Conservation (phyloP, 345 rosid species). For the Hypericum perforatum region DNA sequence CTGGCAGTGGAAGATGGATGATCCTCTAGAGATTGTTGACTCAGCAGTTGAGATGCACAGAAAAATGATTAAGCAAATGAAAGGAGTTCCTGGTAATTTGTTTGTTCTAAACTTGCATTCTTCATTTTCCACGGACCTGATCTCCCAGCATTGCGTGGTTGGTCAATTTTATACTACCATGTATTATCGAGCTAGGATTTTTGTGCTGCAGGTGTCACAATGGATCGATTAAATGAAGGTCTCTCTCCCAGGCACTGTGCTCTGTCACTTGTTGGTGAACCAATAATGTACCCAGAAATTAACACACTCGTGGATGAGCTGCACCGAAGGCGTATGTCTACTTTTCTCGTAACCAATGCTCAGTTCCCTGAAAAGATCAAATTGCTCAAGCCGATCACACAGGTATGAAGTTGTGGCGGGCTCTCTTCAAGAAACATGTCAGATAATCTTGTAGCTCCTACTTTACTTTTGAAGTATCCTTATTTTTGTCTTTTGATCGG, state of each 20-base stretch:
- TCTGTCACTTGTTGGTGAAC: conserved; percentile 94
- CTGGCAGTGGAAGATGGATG: conserved; percentile 99
- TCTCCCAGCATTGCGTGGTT: too few species aligned
- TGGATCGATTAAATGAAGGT: conserved; percentile 72
- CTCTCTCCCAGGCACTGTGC: conserved; percentile 92
- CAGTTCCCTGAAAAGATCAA: conserved; percentile 91
- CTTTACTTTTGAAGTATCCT: conserved; percentile 1
- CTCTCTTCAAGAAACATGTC: conserved; percentile 1
- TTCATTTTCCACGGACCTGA: too few species aligned
- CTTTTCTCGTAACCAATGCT: conserved; percentile 94
- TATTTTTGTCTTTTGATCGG: conserved; percentile 14
- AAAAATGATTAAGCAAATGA: conserved; percentile 58
- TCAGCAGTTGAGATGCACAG: conserved; percentile 78
- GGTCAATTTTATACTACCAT: too few species aligned
- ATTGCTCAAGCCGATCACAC: conserved; percentile 70
- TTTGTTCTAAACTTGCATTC: background rate
- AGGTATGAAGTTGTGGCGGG: conserved; percentile 37
- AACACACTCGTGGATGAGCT: conserved; percentile 85
- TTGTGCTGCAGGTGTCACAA: conserved; percentile 59
- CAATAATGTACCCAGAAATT: conserved; percentile 94
- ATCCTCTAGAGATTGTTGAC: conserved; percentile 72
- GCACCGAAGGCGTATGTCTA: conserved; percentile 70
- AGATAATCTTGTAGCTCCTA: background rate
- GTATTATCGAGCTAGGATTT: background rate
- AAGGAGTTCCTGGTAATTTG: background rate